phyloP scores from a whole-genome alignment of 2,329 filamentous ascomycete species.

The Penicillium brasilianum region DNA sequence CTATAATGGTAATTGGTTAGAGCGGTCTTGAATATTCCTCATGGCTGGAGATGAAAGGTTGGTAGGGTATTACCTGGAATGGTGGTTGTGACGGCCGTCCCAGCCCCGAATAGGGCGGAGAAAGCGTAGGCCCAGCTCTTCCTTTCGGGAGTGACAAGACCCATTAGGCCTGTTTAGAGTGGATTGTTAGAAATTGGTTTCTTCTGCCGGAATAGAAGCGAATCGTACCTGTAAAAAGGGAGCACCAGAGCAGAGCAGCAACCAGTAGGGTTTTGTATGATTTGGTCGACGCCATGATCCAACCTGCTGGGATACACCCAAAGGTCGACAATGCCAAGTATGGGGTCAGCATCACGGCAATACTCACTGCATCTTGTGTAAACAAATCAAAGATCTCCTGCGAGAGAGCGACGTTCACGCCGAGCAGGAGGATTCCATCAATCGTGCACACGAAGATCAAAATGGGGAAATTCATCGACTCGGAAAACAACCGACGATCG shows the following conservation, averaged over 20 bases:
- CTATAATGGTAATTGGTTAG: background rate
- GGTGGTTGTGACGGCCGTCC: background rate
- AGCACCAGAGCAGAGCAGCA: background rate
- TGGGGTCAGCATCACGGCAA: background rate
- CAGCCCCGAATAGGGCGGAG: background rate
- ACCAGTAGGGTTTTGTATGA: background rate
- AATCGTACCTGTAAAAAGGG: background rate
- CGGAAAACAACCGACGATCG: background rate
- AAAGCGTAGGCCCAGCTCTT: background rate
- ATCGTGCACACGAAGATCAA: background rate
- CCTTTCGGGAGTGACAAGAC: background rate
- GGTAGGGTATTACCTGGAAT: background rate
- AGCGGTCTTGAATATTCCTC: background rate
- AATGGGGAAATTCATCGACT: background rate
- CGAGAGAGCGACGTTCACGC: background rate
- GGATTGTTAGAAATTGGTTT: background rate
- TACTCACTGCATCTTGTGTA: background rate
- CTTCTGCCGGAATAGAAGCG: no score
- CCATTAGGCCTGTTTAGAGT: background rate
- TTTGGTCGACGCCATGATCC: slow-evolving; percentile 1
- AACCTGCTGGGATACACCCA: background rate
- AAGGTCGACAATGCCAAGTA: background rate
- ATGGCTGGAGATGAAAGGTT: background rate
- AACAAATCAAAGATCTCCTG: slow-evolving; percentile 1
- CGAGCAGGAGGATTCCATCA: background rate